Conservation (phyloP, 169 alveolate genomes). For the Neospora caninum region DNA sequence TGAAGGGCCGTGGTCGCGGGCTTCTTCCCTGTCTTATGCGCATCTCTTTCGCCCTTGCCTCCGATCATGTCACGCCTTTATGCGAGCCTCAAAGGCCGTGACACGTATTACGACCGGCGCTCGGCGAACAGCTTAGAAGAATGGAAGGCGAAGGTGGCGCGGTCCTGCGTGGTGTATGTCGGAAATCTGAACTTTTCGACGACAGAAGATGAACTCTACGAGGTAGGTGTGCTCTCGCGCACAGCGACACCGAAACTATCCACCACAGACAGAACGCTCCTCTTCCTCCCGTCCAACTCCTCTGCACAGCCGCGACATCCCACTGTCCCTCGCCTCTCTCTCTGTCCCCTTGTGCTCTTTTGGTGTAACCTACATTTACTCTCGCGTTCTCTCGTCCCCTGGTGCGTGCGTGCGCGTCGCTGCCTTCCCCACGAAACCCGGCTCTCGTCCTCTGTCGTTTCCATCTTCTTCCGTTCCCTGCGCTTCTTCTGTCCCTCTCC, state of each 20-base stretch:
- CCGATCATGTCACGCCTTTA: neutral
- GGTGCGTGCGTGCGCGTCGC: neutral
- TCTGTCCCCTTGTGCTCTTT: too few relatives aligned
- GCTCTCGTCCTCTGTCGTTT: neutral
- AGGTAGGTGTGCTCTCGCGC: constrained; percentile 47
- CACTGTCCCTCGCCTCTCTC: too few relatives aligned
- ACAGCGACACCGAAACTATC: neutral
- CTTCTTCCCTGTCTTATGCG: neutral
- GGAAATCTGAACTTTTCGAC: constrained; percentile 92
- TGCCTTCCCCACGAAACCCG: too few relatives aligned
- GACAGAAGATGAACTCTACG: constrained; percentile 88
- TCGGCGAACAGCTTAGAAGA: constrained; percentile 73
- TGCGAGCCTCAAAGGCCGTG: neutral
- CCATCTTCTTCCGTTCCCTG: neutral
- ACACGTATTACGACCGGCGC: constrained; percentile 57
- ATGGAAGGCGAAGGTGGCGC: constrained; percentile 81
- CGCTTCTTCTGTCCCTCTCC: neutral
- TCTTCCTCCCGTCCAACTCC: neutral
- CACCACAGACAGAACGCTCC: neutral
- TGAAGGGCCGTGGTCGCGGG: neutral
- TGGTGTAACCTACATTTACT: too few relatives aligned
- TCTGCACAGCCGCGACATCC: too few relatives aligned
- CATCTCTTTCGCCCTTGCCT: neutral
- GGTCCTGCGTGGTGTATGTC: constrained; percentile 87
- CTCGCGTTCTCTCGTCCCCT: neutral